Percentiles rank a stretch among this genome's conserved stretches.
These are phyloP conservation scores for Pelargonium myrrhifolium DNA, from an alignment of 441 rosid species.

Conservation along the genomic window DNA sequence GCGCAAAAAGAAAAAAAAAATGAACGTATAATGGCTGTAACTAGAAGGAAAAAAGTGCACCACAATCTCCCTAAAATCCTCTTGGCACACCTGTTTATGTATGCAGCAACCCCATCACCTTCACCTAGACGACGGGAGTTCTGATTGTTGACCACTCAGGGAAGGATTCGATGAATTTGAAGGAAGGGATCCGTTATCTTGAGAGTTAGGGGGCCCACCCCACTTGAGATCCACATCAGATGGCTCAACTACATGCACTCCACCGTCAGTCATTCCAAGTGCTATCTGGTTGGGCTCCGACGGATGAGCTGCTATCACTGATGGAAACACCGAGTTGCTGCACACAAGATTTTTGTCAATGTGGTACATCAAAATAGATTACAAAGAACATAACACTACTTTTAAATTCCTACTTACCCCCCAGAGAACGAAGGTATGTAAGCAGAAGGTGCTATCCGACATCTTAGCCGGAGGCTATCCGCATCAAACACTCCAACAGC, in stretches of 20 bases:
- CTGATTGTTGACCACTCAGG: conserved; percentile 33
- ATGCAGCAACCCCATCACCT: background rate
- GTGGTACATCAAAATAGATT: background rate
- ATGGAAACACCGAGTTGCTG: conserved; percentile 26
- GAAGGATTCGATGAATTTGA: conserved; percentile 49
- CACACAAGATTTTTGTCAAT: conserved; percentile 10
- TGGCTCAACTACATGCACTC: conserved; percentile 46
- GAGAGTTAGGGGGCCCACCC: conserved; percentile 33
- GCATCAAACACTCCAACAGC: conserved; percentile 52
- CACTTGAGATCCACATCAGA: conserved; percentile 37
- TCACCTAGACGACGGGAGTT: conserved; percentile 37
- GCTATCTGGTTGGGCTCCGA: conserved; percentile 50
- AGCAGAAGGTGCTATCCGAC: conserved; percentile 50
- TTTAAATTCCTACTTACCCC: conserved; percentile 22
- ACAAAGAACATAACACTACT: background rate
- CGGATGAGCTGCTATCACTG: conserved; percentile 50
- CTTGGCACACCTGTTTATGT: conserved; percentile 12
- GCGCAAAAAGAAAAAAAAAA: background rate
- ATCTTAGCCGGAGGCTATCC: conserved; percentile 38
- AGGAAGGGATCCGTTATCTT: conserved; percentile 37
- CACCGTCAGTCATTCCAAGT: conserved; percentile 47
- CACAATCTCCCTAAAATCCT: conserved; percentile 8
- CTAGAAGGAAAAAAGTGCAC: background rate
- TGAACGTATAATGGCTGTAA: background rate
- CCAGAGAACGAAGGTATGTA: conserved; percentile 32